Percentiles rank a stretch among this genome's conserved stretches.
phyloP scores from a whole-genome alignment of 1,284 basidiomycete genomes.

The Ganoderma sinense region DNA sequence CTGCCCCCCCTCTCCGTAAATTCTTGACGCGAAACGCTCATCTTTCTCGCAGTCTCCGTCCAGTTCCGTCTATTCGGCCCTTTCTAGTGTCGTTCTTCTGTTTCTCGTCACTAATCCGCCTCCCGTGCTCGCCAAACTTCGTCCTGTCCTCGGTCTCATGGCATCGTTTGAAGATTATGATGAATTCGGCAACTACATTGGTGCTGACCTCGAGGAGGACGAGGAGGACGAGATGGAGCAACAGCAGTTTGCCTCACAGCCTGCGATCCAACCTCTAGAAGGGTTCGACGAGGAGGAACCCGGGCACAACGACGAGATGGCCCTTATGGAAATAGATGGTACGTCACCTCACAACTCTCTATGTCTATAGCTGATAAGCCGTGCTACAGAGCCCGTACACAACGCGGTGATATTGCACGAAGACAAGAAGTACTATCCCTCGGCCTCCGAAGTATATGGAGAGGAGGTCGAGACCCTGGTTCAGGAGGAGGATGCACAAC shows the following conservation, averaged over 20 bases:
- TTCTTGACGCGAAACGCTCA: neutral
- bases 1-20: neutral
- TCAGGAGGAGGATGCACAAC: constrained; percentile 98
- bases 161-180: constrained; percentile 88
- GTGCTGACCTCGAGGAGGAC: constrained; percentile 91
- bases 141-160: constrained; percentile 52
- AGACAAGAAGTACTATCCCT: constrained; percentile 98
- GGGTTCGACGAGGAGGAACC: constrained; percentile 75
- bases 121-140: constrained; percentile 1
- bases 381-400: constrained; percentile 65
- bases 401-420: constrained; percentile 95
- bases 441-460: constrained; percentile 93
- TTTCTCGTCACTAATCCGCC: neutral
- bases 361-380: constrained; percentile 1
- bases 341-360: constrained; percentile 37
- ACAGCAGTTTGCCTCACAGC: constrained; percentile 50
- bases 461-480: constrained; percentile 95
- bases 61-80: neutral
- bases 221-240: constrained; percentile 76
- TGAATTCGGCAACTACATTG: constrained; percentile 96
- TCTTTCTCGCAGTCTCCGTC: neutral
- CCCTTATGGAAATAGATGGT: constrained; percentile 87
- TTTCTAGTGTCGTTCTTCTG: neutral
- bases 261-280: constrained; percentile 62
- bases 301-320: constrained; percentile 61